Evolutionary conservation across 2,329 filamentous ascomycete species (phyloP).

Genomic region (Knoxdaviesia proteae): DNA sequence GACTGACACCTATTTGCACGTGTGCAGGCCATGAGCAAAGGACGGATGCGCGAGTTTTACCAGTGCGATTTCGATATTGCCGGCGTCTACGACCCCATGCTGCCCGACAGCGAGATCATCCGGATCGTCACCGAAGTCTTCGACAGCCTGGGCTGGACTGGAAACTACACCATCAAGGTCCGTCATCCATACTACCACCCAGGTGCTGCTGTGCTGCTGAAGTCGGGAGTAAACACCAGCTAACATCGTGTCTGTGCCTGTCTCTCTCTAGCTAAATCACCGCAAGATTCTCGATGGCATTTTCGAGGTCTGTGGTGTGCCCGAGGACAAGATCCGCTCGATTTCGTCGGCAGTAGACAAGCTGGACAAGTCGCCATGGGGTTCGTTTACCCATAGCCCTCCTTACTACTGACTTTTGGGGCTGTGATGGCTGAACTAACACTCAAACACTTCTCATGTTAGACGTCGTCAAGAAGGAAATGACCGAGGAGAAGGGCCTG

Average conservation of each 20-base stretch:
- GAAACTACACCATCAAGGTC: constrained; percentile 50
- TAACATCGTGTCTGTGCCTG: too few relatives aligned
- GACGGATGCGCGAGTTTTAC: constrained; percentile 88
- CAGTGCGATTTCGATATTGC: constrained; percentile 96
- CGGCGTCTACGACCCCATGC: constrained; percentile 70
- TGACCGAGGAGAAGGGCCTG: constrained; percentile 82
- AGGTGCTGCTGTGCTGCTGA: too few relatives aligned
- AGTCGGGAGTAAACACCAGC: too few relatives aligned
- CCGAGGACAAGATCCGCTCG: constrained; percentile 63
- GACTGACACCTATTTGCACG: constrained; percentile 25
- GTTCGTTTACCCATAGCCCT: too few relatives aligned
- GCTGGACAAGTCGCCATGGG: constrained; percentile 59
- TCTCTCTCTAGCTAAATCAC: constrained; percentile 45
- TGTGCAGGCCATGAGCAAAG: constrained; percentile 70
- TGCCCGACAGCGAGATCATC: constrained; percentile 78
- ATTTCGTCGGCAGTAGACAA: constrained; percentile 93
- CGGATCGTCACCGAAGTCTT: constrained; percentile 41
- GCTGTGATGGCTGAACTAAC: too few relatives aligned
- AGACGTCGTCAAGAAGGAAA: constrained; percentile 77
- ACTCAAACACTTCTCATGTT: constrained; percentile 19
- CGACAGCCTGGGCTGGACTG: constrained; percentile 17
- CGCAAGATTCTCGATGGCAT: constrained; percentile 83
- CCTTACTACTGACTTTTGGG: too few relatives aligned
- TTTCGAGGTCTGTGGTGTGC: constrained; percentile 79
- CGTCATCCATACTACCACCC: too few relatives aligned